Base-by-base conservation (phyloP, 805 yeast species). In the Saturnispora bothae region DNA sequence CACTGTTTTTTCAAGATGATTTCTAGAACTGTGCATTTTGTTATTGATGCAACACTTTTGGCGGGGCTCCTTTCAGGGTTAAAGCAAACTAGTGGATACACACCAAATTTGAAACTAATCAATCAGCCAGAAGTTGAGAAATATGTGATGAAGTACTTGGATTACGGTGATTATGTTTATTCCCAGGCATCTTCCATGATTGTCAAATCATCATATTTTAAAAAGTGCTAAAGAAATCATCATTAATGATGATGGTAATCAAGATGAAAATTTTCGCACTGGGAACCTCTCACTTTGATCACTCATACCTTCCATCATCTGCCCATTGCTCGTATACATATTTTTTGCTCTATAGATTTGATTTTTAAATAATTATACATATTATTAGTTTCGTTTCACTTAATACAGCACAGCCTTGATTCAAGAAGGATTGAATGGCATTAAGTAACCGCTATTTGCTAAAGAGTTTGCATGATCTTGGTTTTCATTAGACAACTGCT, bases 121-220 rank as follows among this genome's bases (percentile, higher is more conserved):
- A 64, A 64, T 15, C 65, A 67, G 39, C 59, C 63, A 15, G 70
- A 71, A 6, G 57, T 71, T 4, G 68, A 66, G 46, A 61, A 64
- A 28, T 76, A 76, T 48, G 64, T 78, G 4, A 61, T 63, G 26
- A 78, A 75, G 53, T 92, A 88, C 54, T 67, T 92, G 45, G 81
- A 76, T 37, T 54, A 78, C 21, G 98, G 98, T n/a, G 98, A 92
- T 52, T 75, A 76, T 57, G 61, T 81, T 3, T 76, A 79, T 47
- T 95, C 86, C 52, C 70, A 73, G 39, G 64, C 80, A 16, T 78
- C 81, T 9, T 79, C 82, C 3, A 65, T 74, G 46, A 70, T 85
- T 65, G 73, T 78, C 30, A 66, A 78, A 5, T 82, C 95, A 1
- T 69, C 73, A 15, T 84, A 79, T 60, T 92, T 88, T 13, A 37